Conservation (phyloP, 2,329 filamentous ascomycete species). For the Colletotrichum horii region DNA sequence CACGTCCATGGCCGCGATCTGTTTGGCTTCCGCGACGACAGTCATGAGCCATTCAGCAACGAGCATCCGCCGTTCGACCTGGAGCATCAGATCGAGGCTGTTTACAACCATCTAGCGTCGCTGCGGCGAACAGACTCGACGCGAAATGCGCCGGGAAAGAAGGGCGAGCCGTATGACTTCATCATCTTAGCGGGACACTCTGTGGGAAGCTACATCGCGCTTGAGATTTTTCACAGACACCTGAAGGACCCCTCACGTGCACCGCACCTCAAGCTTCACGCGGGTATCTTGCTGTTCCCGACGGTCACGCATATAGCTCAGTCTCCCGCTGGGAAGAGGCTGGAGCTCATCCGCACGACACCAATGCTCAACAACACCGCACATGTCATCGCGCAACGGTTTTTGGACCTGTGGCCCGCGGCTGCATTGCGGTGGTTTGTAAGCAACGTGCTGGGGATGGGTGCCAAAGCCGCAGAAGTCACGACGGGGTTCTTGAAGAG, state of each 20-base stretch:
- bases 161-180: slow-evolving; percentile 52
- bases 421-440: slow-evolving; percentile 48
- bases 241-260: slow-evolving; percentile 38
- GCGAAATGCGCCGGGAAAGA: slow-evolving; percentile 26
- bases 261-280: slow-evolving; percentile 46
- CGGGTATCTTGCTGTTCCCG: slow-evolving; percentile 73
- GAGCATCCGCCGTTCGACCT: slow-evolving; percentile 53
- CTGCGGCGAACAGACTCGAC: slow-evolving; percentile 31
- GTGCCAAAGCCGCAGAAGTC: slow-evolving; percentile 50
- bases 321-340: slow-evolving; percentile 63
- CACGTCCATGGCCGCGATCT: slow-evolving; percentile 65
- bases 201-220: slow-evolving; percentile 73
- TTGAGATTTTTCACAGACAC: slow-evolving; percentile 70
- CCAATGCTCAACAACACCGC: slow-evolving; percentile 46
- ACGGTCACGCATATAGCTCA: slow-evolving; percentile 74
- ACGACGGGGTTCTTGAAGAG: slow-evolving; percentile 61
- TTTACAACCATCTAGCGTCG: slow-evolving; percentile 42
- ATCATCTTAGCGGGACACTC: slow-evolving; percentile 77
- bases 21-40: slow-evolving; percentile 61
- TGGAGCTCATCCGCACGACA: slow-evolving; percentile 47
- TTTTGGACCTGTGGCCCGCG: slow-evolving; percentile 48
- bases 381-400: slow-evolving; percentile 42
- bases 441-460: slow-evolving; percentile 49
- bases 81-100: slow-evolving; percentile 55
- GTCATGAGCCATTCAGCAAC: slow-evolving; percentile 50